Evolutionary conservation across 2,329 filamentous ascomycete genomes (phyloP).

Genomic region (Niveomyces coronatus): DNA sequence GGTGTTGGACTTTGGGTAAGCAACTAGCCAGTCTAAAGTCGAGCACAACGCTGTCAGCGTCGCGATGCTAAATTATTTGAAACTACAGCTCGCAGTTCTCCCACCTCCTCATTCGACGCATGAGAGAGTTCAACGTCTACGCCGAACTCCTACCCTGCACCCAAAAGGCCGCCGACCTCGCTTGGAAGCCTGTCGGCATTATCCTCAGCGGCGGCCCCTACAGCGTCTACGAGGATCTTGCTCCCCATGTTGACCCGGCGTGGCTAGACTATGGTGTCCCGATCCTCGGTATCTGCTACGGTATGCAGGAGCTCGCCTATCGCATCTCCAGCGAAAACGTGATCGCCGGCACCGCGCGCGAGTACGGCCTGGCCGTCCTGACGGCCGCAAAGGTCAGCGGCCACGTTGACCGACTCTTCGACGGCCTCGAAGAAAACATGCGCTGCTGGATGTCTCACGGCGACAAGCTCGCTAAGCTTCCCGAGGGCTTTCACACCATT

Average conservation of each 20-base stretch:
- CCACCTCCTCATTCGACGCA: slow-evolving; percentile 63
- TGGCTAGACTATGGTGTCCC: slow-evolving; percentile 66
- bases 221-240: slow-evolving; percentile 71
- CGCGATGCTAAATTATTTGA: not conserved
- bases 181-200: slow-evolving; percentile 74
- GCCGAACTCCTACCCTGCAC: slow-evolving; percentile 84
- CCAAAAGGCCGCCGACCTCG: slow-evolving; percentile 65
- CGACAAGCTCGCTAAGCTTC: slow-evolving; percentile 71
- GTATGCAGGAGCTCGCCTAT: slow-evolving; percentile 56
- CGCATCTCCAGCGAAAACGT: slow-evolving; percentile 54
- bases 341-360: slow-evolving; percentile 14
- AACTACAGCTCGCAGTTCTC: slow-evolving; percentile 47
- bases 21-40: not conserved
- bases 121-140: slow-evolving; percentile 73
- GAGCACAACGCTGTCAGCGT: not conserved
- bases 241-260: slow-evolving; percentile 62
- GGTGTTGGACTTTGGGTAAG: slow-evolving; percentile 56
- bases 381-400: slow-evolving; percentile 45
- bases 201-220: slow-evolving; percentile 46
- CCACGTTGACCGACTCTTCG: slow-evolving; percentile 69
- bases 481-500: slow-evolving; percentile 61
- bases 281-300: slow-evolving; percentile 31
- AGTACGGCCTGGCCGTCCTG: slow-evolving; percentile 55
- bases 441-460: slow-evolving; percentile 6
- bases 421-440: slow-evolving; percentile 2